Evolutionary conservation across 2,329 filamentous ascomycete genomes (phyloP), one percentile per base, ranked within the genome.

Genomic region (Pseudomassariella vexata): DNA sequence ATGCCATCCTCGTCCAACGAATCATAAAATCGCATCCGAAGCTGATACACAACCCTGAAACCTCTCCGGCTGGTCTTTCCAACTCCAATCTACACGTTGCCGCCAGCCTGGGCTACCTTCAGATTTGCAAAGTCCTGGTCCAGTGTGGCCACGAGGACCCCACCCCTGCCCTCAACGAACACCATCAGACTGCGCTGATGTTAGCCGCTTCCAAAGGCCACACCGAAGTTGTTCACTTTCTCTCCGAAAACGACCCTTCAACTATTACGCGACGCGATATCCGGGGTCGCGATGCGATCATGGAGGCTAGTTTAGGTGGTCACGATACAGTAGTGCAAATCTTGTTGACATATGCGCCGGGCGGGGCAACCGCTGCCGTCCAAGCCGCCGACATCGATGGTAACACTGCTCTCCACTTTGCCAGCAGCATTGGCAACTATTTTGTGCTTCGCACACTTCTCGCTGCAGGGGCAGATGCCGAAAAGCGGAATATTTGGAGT

Each of bases 361-460:
- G 60, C n/a, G 73, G 73, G 10, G 63, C 72, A 0, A 55, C 57
- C 15, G 62, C 63, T 1, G 70, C 73, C 3, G 68, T 84, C 6
- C 65, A 66, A 27, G 63, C 69, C 19, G 65, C 68, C 4, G 87
- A 94, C 49, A 49, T 68, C 2, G 73, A 82, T 36, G 87, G 87
- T n/a, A 92, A 94, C 53, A 94, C 86, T 3, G 84, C 86, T 1
- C 65, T 94, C 25, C 87, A 94, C 59, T 88, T 92, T 60, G 88
- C 88, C 9, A 86, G 79, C 48, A 82, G 82, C 27, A 85, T 85
- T 48, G 87, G 87, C 2, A 83, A 90, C 45, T 58, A 94, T 27
- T 76, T 88, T 33, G 82, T 85, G 1, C 61, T 94, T 34, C 70
- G 87, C 25, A 82, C 87, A 21, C 65, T 94, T 32, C 68, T 94